Evolutionary conservation across 768 basidiomycete species (phyloP).

Genomic region (Lactarius vividus): DNA sequence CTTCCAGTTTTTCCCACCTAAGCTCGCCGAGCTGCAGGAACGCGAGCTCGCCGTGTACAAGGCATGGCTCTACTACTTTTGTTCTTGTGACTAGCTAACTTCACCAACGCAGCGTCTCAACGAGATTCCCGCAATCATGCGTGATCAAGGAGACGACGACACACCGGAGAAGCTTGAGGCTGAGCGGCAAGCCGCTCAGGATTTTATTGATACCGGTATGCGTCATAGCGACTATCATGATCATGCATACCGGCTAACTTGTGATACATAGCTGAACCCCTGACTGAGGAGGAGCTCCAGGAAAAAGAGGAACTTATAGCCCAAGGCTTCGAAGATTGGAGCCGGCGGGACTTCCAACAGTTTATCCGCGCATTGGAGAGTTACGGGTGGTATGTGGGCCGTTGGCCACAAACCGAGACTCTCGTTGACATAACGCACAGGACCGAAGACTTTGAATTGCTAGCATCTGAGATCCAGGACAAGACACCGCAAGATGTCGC

Average conservation of each 20-base stretch:
- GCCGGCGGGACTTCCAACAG: conserved; percentile 89
- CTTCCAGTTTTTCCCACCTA: conserved; percentile 93
- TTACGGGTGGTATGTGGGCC: conserved; percentile 68
- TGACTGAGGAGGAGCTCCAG: conserved; percentile 83
- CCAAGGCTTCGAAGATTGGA: conserved; percentile 89
- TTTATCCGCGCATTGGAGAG: conserved; percentile 76
- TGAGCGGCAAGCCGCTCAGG: conserved; percentile 75
- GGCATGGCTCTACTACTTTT: conserved; percentile 37
- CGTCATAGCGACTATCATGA: background rate
- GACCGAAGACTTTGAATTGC: conserved; percentile 61
- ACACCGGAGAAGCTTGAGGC: conserved; percentile 83
- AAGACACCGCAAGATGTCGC: conserved; percentile 78
- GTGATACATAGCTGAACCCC: conserved; percentile 63
- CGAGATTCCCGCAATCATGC: conserved; percentile 58
- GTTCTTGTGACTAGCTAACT: background rate
- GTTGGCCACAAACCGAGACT: background rate
- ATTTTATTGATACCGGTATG: conserved; percentile 81
- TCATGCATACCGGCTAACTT: background rate
- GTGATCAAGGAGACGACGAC: conserved; percentile 71
- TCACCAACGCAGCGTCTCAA: conserved; percentile 50
- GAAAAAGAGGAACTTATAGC: conserved; percentile 75
- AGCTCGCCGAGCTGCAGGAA: conserved; percentile 79
- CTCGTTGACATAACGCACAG: conserved; percentile 35
- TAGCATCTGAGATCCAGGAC: conserved; percentile 81
- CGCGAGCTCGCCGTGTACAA: conserved; percentile 81